These are phyloP conservation scores for Hura crepitans DNA, from an alignment of 441 rosid genomes.

Conservation along the genomic window DNA sequence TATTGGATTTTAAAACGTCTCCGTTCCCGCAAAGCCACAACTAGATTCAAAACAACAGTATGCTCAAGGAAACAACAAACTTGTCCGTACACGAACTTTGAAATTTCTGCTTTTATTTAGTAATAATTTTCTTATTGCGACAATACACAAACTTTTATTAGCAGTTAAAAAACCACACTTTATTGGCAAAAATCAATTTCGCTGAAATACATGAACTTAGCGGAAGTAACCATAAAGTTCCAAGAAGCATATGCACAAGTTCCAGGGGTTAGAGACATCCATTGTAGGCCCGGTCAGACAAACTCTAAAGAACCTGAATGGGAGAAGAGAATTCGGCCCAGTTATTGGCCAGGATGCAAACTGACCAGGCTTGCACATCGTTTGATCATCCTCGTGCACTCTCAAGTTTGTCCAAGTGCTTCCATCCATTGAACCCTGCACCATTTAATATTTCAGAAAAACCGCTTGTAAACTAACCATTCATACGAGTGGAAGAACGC, in stretches of 20 bases:
- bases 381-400: slow-evolving; percentile 70
- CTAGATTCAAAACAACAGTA: too few relatives aligned
- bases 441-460: background rate
- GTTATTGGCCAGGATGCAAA: slow-evolving; percentile 78
- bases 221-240: slow-evolving; percentile 89
- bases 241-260: slow-evolving; percentile 81
- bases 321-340: slow-evolving; percentile 70
- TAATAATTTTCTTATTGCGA: too few relatives aligned
- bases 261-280: slow-evolving; percentile 71
- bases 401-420: slow-evolving; percentile 66
- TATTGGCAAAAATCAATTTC: background rate
- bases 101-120: background rate
- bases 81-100: background rate
- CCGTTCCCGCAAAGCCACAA: too few relatives aligned
- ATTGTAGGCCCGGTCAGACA: slow-evolving; percentile 63
- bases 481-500: too few relatives aligned
- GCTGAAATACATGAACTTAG: slow-evolving; percentile 21
- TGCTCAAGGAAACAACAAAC: background rate
- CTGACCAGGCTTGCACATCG: slow-evolving; percentile 78
- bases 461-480: too few relatives aligned
- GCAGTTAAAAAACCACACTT: background rate
- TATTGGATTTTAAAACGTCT: too few relatives aligned
- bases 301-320: slow-evolving; percentile 76
- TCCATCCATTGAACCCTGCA: slow-evolving; percentile 77
- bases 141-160: background rate